These are phyloP conservation scores for Dendryphion nanum DNA, from an alignment of 2,329 filamentous ascomycete genomes.

Conservation along the genomic window DNA sequence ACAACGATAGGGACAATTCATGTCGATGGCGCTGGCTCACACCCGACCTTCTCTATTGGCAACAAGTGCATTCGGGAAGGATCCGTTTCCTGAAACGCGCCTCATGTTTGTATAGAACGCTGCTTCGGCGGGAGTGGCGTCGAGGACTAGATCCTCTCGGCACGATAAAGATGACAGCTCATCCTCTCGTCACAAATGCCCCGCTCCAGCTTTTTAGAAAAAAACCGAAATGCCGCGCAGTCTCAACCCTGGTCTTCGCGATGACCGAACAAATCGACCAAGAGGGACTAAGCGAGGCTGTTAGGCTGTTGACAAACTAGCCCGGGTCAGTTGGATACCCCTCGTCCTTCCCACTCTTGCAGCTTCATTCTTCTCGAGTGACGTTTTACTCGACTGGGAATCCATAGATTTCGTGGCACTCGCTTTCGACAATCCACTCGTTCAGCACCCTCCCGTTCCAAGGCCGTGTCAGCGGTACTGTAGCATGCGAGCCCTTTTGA, in stretches of 20 bases:
- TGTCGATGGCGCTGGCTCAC: no score
- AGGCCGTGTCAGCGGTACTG: constrained; percentile 33
- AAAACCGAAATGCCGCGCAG: constrained; percentile 3
- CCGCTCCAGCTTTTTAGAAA: neutral
- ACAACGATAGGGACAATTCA: no score
- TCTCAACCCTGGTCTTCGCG: neutral
- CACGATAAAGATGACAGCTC: constrained; percentile 6
- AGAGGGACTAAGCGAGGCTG: constrained; percentile 1
- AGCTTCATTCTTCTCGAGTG: neutral
- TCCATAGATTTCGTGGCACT: constrained; percentile 4
- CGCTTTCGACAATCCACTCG: no score
- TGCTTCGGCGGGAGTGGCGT: neutral
- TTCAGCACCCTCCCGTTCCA: constrained; percentile 20
- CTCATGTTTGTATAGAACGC: constrained; percentile 4
- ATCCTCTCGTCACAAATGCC: neutral
- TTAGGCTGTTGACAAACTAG: neutral
- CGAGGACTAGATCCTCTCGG: constrained; percentile 4
- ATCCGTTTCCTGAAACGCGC: constrained; percentile 13
- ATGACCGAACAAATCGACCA: neutral
- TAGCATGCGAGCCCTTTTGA: constrained; percentile 19
- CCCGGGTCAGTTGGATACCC: neutral
- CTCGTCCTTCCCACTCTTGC: neutral
- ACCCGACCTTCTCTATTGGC: constrained; percentile 17
- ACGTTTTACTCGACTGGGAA: neutral
- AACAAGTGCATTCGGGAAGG: constrained; percentile 9